A percentile compares a stretch with the other conserved stretches of the same genome.
Conservation (phyloP, 345 rosid species). For the Clausena lansium region DNA sequence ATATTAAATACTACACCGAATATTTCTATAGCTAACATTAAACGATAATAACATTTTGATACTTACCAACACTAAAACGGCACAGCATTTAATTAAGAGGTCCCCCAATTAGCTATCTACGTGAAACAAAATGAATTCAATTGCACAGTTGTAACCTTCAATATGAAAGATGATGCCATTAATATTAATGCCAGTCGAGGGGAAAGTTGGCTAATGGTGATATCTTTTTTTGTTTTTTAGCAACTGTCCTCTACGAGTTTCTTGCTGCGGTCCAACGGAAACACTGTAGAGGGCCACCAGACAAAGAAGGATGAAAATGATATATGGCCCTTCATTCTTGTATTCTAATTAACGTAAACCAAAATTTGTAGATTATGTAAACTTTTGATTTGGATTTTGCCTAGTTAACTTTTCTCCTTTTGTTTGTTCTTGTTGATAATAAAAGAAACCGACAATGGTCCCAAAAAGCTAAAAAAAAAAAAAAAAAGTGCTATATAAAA, state of each 20-base stretch:
- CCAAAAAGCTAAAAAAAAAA: neutral
- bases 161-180: neutral
- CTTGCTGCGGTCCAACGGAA: conserved; percentile 21
- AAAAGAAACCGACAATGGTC: neutral
- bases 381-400: neutral
- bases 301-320: conserved; percentile 11
- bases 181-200: neutral
- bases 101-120: conserved; percentile 13
- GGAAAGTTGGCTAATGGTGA: neutral
- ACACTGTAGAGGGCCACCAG: conserved; percentile 22
- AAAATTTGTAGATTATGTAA: neutral
- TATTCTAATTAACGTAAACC: neutral
- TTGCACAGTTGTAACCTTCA: neutral
- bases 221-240: neutral
- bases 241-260: neutral
- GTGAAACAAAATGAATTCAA: neutral
- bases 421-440: neutral
- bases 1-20: neutral
- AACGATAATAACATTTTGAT: conserved; percentile 7
- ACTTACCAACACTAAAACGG: neutral
- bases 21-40: neutral
- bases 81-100: conserved; percentile 17
- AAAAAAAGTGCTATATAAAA: too few species aligned
- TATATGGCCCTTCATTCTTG: too few species aligned
- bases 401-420: neutral